Conservation (phyloP, 192 early-diverging fungal species). For the Mortierella antarctica region DNA sequence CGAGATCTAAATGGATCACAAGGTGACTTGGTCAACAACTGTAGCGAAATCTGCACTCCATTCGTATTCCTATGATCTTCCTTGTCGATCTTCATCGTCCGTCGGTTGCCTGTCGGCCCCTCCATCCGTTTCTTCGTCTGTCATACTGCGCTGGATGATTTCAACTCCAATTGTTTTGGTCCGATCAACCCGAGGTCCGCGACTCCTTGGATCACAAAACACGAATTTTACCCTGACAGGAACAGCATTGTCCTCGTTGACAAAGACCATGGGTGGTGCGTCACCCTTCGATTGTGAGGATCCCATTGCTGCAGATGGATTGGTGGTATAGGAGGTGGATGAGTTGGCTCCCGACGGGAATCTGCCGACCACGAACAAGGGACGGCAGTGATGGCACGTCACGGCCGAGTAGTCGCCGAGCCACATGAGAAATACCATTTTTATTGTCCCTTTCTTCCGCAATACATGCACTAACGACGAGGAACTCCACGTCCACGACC, state of each 20-base stretch:
- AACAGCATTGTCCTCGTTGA: slow-evolving; percentile 46
- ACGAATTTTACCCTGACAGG: slow-evolving; percentile 45
- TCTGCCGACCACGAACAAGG: no score
- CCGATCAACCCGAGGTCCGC: neutral
- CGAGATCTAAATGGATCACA: slow-evolving; percentile 25
- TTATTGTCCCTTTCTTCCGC: neutral
- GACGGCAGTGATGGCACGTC: no score
- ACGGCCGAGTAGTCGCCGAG: neutral
- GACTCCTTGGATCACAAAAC: neutral
- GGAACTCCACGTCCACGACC: slow-evolving; percentile 77
- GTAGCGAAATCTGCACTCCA: no score
- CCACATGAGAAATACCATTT: neutral
- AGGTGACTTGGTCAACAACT: neutral
- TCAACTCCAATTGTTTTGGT: neutral
- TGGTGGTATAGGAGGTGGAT: slow-evolving; percentile 3
- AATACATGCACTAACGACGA: slow-evolving; percentile 52
- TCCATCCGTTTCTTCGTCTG: no score
- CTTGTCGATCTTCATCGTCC: no score
- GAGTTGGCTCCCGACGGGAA: neutral
- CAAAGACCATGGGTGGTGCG: slow-evolving; percentile 46
- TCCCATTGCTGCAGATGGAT: slow-evolving; percentile 26
- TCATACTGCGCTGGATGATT: no score
- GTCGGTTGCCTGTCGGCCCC: no score
- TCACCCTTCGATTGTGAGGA: slow-evolving; percentile 49
- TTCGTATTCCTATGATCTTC: no score